Conservation (phyloP, 495 filamentous ascomycete genomes). For the Bathelium albidoporum region DNA sequence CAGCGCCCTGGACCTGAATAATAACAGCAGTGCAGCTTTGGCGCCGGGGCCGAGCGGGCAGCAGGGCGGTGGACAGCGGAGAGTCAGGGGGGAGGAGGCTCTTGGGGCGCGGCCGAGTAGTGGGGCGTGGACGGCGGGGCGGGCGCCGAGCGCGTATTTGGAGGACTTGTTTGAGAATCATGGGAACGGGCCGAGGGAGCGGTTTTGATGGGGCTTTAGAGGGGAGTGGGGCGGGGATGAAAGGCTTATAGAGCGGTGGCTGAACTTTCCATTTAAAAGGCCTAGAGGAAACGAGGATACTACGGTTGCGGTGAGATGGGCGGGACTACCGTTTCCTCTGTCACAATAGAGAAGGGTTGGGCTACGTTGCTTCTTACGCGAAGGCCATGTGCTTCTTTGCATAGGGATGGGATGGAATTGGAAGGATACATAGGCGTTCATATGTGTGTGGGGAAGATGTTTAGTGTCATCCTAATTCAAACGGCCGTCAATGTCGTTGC, state of each 20-base stretch:
- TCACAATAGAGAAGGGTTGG: neutral
- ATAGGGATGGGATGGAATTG: neutral
- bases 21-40: no score
- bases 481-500: neutral
- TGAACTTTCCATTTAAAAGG: no score
- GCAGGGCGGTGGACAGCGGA: no score
- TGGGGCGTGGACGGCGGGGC: constrained; percentile 17
- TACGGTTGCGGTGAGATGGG: no score
- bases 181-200: constrained; percentile 28
- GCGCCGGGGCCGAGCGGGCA: no score
- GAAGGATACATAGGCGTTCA: neutral
- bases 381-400: neutral
- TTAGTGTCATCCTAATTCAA: neutral
- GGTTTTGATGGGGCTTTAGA: constrained; percentile 15
- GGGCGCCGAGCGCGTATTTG: constrained; percentile 74
- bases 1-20: constrained; percentile 20
- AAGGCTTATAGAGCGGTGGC: no score
- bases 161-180: constrained; percentile 84
- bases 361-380: neutral
- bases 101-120: constrained; percentile 16
- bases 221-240: neutral
- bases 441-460: neutral
- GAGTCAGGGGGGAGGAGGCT: no score
- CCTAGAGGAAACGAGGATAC: no score
- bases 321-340: neutral